These are phyloP conservation scores for Xylariaceae sp. DNA, from an alignment of 2,329 filamentous ascomycete species.

Conservation along the genomic window DNA sequence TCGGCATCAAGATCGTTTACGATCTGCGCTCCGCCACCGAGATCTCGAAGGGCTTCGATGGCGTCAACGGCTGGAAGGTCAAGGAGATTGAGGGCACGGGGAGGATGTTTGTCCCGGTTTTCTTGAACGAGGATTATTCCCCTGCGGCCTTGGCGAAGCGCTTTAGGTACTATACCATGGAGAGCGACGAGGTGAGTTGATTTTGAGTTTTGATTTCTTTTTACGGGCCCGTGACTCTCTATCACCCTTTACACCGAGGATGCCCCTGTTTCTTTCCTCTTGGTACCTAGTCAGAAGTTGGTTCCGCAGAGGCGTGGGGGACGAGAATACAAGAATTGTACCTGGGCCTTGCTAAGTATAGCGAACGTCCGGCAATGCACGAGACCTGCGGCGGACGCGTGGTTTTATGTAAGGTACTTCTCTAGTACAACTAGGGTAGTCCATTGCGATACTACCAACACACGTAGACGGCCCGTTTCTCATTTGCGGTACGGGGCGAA, in stretches of 20 bases:
- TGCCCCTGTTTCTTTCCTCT: neutral
- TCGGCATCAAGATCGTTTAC: slow-evolving; percentile 53
- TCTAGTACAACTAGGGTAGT: slow-evolving; percentile 3
- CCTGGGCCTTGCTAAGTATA: too few relatives aligned
- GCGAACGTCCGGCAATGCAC: slow-evolving; percentile 6
- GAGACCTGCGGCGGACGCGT: slow-evolving; percentile 3
- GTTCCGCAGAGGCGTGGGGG: neutral
- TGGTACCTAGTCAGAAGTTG: neutral
- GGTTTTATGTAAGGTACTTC: slow-evolving; percentile 13
- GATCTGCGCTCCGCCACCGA: slow-evolving; percentile 41
- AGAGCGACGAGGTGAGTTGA: slow-evolving; percentile 22
- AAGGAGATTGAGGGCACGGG: slow-evolving; percentile 48
- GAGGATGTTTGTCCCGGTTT: slow-evolving; percentile 58
- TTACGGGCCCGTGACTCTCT: too few relatives aligned
- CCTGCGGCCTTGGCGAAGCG: slow-evolving; percentile 55
- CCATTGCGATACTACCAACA: too few relatives aligned
- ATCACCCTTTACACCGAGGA: too few relatives aligned
- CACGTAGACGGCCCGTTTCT: too few relatives aligned
- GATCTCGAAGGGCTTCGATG: slow-evolving; percentile 42
- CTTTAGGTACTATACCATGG: slow-evolving; percentile 50
- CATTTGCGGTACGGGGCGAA: too few relatives aligned
- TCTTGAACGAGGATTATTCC: slow-evolving; percentile 45
- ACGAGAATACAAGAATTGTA: too few relatives aligned
- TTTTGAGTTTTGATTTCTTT: neutral
- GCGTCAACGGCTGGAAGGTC: slow-evolving; percentile 31